These are phyloP conservation scores for Trichosporon ovoides DNA, from an alignment of 1,284 basidiomycete genomes.

Conservation along the genomic window DNA sequence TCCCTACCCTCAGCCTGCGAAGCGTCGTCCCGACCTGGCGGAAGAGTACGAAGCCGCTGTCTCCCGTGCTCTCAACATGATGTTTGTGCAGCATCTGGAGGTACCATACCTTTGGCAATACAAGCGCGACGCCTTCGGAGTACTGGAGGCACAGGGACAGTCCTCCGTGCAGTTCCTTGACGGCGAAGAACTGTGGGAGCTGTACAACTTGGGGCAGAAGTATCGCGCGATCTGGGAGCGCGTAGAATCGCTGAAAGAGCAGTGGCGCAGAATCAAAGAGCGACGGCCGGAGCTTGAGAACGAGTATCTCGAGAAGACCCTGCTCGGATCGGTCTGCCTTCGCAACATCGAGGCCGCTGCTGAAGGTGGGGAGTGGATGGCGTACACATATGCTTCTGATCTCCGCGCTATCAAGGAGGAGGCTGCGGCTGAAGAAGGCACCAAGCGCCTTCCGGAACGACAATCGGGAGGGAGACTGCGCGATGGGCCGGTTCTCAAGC, in stretches of 20 bases:
- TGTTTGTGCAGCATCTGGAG: constrained; percentile 83
- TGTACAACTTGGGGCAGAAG: constrained; percentile 76
- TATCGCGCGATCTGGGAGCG: constrained; percentile 78
- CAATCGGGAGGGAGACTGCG: constrained; percentile 27
- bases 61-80: constrained; percentile 69
- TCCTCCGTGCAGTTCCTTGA: constrained; percentile 59
- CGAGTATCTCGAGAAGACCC: constrained; percentile 32
- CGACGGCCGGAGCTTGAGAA: constrained; percentile 41
- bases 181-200: constrained; percentile 77
- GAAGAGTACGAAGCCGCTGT: constrained; percentile 73
- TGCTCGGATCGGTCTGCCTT: constrained; percentile 39
- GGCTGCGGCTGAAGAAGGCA: constrained; percentile 60
- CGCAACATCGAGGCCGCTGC: constrained; percentile 75
- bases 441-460: constrained; percentile 36
- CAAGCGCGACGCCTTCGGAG: constrained; percentile 62
- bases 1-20: constrained; percentile 43
- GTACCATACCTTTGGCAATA: constrained; percentile 94
- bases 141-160: constrained; percentile 40
- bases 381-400: constrained; percentile 63
- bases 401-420: constrained; percentile 65
- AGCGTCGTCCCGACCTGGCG: constrained; percentile 56
- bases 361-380: constrained; percentile 90
- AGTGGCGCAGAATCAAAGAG: constrained; percentile 55
- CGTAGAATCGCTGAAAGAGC: constrained; percentile 58
- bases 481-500: constrained; percentile 38